Base-by-base conservation (phyloP, 805 yeast species). In the Cyberlindnera saturnus region DNA sequence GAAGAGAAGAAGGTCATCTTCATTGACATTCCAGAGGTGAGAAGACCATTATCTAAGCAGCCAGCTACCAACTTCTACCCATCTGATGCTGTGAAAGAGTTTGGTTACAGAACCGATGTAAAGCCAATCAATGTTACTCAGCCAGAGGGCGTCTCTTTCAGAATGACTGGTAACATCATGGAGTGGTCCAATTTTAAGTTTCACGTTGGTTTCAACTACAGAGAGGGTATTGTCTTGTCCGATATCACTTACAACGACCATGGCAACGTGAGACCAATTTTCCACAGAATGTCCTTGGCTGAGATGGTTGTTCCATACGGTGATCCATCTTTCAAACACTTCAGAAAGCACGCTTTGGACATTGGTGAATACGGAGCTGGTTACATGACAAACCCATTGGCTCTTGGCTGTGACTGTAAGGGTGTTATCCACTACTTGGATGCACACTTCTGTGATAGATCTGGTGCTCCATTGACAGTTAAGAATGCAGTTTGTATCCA, bases 251-350 rank as follows among this genome's bases (percentile, higher is more conserved):
- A 79, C 73, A 81, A 83, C 57, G 91, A 84, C 60, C 86, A 81
- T 52, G 90, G 89, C 42, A 74, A 76, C 36, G 79, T 71, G 39
- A 72, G 89, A 64, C 83, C 90, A 34, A 64, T 85, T 42, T 84
- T 85, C 75, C 88, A 85, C 70, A 73, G 93, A 64, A 71, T 84
- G 56, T 84, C 91, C 3, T 67, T 84, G 47, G 71, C 84, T 32
- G 93, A 84, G 68, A 84, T 85, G 91, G 81, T 85, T 66, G 93
- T 85, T 46, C 93, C 93, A 19, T 85, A 85, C 58, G 93, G 93
- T 43, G 71, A 72, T 48, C 93, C 93, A 45, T 82, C 77, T 51
- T 79, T 73, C 67, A 90, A 89, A 43, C 91, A 84, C 62, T 89
- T 84, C 60, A 74, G 93, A 67, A 85, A 85, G 65, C 93, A 85